A percentile compares a stretch with the other conserved stretches of the same genome.
Evolutionary conservation across 2,329 filamentous ascomycete species (phyloP).

Genomic region (Claviceps capensis): DNA sequence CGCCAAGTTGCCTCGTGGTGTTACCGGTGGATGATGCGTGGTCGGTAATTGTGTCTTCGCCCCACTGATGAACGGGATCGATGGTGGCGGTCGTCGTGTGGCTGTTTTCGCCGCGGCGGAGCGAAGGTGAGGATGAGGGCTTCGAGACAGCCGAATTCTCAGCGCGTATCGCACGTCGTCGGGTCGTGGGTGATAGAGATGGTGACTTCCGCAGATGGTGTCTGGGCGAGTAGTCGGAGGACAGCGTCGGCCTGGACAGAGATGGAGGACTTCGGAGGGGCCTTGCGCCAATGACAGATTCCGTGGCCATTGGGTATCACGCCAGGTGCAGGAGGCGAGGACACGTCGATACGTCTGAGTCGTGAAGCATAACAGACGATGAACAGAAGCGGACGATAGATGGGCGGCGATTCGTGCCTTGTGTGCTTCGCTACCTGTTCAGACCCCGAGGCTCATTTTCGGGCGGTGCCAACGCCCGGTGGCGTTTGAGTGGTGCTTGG

Average conservation of each 20-base stretch:
- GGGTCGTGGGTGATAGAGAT: neutral
- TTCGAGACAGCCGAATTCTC: neutral
- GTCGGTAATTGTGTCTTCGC: conserved; percentile 5
- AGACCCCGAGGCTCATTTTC: too few species aligned
- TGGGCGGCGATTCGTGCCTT: neutral
- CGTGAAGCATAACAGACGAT: neutral
- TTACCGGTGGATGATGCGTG: neutral
- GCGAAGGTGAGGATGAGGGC: neutral
- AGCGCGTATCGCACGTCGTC: neutral
- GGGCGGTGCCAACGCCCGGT: too few species aligned
- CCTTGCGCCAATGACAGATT: neutral
- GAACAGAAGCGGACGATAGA: neutral
- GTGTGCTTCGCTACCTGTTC: too few species aligned
- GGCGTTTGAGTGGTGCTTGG: too few species aligned
- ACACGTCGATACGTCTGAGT: neutral
- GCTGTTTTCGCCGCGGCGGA: neutral
- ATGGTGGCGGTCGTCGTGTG: neutral
- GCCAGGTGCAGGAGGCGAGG: neutral
- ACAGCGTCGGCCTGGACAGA: conserved; percentile 1
- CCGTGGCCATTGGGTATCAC: neutral
- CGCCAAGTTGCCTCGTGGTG: neutral
- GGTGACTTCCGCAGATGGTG: conserved; percentile 1
- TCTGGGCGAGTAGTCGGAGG: conserved; percentile 6
- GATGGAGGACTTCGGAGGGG: neutral
- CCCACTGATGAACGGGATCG: conserved; percentile 4